Base-by-base conservation (phyloP, 1,284 basidiomycete genomes). In the Caloboletus firmus region DNA sequence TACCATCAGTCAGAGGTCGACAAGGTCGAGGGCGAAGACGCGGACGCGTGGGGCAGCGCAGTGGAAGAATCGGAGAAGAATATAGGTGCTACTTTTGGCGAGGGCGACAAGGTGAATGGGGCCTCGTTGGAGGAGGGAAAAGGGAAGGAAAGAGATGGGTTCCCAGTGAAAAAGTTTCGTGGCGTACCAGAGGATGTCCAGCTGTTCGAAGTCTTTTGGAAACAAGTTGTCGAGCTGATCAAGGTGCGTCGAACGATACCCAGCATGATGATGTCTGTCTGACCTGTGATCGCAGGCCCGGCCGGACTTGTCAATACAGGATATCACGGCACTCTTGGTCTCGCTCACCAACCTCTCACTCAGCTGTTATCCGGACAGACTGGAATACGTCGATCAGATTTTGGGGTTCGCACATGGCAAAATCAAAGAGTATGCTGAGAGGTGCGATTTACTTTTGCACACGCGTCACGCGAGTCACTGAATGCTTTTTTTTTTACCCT, bases 151-250 rank as follows among this genome's bases (percentile, higher is more conserved):
- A 80, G 77, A 64, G 80, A 80, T 40, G 76, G 67, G 1, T 59
- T 68, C 2, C 74, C 77, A 45, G 79, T 84, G 43, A 82, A 80
- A 65, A 93, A 93, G 71, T 97, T 95, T 76, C 79, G 95, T 67
- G 95, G 95, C 28, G 87, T 98, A 45, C 95, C 95, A 7, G 90
- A 94, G 70, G 82, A 96, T 62, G 94, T 95, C 32, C 89, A 87
- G 65, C 72, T 98, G 50, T 98, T 98, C 60, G 95, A 98, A 70
- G 93, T 98, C 12, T 98, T 98, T 72, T 98, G 95, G 95, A 87
- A 92, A 60, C 95, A 98, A 71, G 91, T 98, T n/a, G 94, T 97
- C 9, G 89, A 95, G 68, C 82, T 98, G 34, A 95, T 98, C 77
- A 95, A 95, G 82, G 93, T 91, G 53, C 22, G 74, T 65, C 39